Conservation (phyloP, 306 rosid species). For the Cucumis melo region DNA sequence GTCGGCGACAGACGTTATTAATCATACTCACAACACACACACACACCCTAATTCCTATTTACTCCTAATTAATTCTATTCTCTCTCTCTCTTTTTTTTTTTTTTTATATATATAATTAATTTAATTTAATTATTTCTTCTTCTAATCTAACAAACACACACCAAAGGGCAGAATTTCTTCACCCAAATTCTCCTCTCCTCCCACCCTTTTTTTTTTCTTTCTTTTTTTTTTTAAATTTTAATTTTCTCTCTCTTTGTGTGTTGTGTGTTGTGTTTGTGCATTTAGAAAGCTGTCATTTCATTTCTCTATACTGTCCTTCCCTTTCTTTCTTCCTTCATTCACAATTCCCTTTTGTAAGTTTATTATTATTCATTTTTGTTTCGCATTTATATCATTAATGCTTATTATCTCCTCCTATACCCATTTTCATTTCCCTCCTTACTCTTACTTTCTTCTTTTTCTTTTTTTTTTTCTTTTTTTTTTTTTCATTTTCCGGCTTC, state of each 20-base stretch:
- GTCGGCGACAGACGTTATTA: conserved; percentile 86
- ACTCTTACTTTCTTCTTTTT: conserved; percentile 9
- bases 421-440: conserved; percentile 13
- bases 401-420: conserved; percentile 25
- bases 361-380: conserved; percentile 16
- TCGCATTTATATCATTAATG: conserved; percentile 67
- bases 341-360: conserved; percentile 20
- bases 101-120: too few species aligned
- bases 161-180: neutral
- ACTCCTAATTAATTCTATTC: conserved; percentile 1
- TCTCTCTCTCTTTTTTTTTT: too few species aligned
- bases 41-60: conserved; percentile 24
- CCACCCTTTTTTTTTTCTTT: neutral
- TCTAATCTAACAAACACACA: too few species aligned
- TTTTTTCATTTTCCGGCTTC: neutral
- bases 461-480: neutral
- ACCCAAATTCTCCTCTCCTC: too few species aligned
- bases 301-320: neutral
- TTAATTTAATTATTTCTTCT: neutral
- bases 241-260: neutral
- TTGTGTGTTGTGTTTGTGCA: neutral
- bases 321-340: neutral
- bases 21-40: conserved; percentile 28
- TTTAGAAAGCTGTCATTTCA: conserved; percentile 40
- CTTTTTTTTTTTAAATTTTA: too few species aligned